Evolutionary conservation across 805 yeast species (phyloP), one percentile per base, ranked within the genome.

Genomic region (Candida fluviatilis): DNA sequence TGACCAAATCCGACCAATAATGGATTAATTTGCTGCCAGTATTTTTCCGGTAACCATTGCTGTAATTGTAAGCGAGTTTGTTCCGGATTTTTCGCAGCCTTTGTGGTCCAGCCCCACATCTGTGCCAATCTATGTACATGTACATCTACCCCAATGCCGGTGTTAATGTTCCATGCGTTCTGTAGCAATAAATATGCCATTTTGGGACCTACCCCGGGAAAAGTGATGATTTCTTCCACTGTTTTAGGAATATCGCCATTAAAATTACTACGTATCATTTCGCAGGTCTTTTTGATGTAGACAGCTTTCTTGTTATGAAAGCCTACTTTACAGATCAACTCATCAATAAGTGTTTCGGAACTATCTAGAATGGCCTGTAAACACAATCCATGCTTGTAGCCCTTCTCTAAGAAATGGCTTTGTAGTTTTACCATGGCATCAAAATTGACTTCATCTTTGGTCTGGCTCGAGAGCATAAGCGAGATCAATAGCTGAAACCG

Each of bases 201-300:
- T 57, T 90, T 90, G 6, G 96, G 96, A 0, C 98, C 98, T 2
- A 90, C 95, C 0, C 98, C 98, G 0, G 96, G 96, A 23, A 90
- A 63, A 0, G 73, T 58, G 4, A 75, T 69, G 36, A 90, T 69
- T 1, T 82, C 90, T 5, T 73, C 78, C 6, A 84, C 70, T 2
- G 81, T 71, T 41, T 72, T 60, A 0, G 98, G 98, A 3, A 91
- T 72, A 47, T 89, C 96, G 5, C 80, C 79, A 8, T 66, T 63
- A 53, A 70, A 78, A 15, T 71, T 51, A 1, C 70, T 73, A 3
- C 52, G 49, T 6, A 89, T 47, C 4, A 84, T 64, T 36, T 63
- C 65, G 5, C 84, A 75, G 1, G 93, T 69, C 48, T 70, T 64
- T 49, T 80, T 81, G 40, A 90, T 76, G 54, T 73, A 90, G 10